Evolutionary conservation across 202 grass and related monocot species (phyloP), one percentile per base, ranked within the genome.

Genomic region (Panicum virgatum): DNA sequence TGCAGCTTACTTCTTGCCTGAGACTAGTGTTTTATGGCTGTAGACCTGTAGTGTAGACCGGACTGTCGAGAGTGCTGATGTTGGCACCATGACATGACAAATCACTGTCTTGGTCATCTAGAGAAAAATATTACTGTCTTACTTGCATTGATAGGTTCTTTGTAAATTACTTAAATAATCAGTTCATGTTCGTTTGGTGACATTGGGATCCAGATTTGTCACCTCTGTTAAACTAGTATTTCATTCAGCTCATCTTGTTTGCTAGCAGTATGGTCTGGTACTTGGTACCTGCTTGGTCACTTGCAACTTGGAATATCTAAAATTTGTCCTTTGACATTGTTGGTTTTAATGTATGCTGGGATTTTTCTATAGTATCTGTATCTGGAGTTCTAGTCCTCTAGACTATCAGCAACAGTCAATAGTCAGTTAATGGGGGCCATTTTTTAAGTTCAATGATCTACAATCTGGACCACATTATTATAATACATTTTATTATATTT

Each of bases 241-340:
- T 78, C 34, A 6, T 77, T 25, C 30, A 26, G 46, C 23, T 82
- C 51, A 54, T 53, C 34, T 72, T 76, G 66, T 77, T 11, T 66
- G 48, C 19, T 82, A 71, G 56, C 44, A 69, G 9, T 8, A 19
- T 40, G 58, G 42, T 26, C 43, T 5, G 19, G 39, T 47, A 47
- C 39, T 12, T 44, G 48, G 32, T 30, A 43, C 16, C 15, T 50
- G 62, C 19, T 37, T 80, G 60, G 30, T 32, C 13, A 30, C 61
- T 67, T 60, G 67, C 80, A 68, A 68, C 48, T 88, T 79, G 48
- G 7, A 45, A 69, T 87, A 82, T 71, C 50, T 46, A 51, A 83
- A 47, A 9, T 22, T 42, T 74, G 23, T 74, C 39, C 32, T 80
- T 79, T 88, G 86, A 88, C 68, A 73, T 73, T 66, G 36, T 52